phyloP scores from a whole-genome alignment of 1,284 basidiomycete species.

The Microbotryomycetes sp. region DNA sequence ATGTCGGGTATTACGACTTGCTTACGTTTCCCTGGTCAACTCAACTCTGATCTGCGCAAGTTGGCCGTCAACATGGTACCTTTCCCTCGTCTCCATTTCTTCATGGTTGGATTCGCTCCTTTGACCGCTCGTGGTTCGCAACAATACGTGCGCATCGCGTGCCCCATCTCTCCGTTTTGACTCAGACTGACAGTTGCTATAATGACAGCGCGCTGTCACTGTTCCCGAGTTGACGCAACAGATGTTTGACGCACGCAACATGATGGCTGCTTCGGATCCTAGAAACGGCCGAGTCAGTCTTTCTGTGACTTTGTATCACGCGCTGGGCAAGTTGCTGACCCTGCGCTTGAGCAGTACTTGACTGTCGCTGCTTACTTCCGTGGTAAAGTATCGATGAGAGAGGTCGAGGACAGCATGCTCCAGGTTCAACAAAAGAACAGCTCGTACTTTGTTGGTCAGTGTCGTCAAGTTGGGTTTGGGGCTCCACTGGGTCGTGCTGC shows the following conservation, averaged over 20 bases:
- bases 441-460: conserved; percentile 73
- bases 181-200: neutral
- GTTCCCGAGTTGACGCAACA: conserved; percentile 95
- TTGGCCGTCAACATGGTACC: conserved; percentile 88
- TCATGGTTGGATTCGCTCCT: conserved; percentile 96
- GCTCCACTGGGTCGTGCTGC: too few species aligned
- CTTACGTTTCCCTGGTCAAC: conserved; percentile 95
- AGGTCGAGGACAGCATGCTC: conserved; percentile 92
- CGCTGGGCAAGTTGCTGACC: neutral
- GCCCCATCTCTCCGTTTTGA: neutral
- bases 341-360: conserved; percentile 43
- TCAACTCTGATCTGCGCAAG: conserved; percentile 96
- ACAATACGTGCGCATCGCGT: conserved; percentile 53
- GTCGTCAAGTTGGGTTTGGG: too few species aligned
- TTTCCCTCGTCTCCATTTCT: conserved; percentile 79
- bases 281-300: conserved; percentile 65
- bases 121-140: conserved; percentile 87
- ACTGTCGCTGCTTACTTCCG: conserved; percentile 95
- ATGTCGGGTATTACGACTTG: conserved; percentile 98
- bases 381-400: conserved; percentile 97
- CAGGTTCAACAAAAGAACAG: conserved; percentile 91
- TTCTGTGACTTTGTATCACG: neutral
- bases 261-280: conserved; percentile 77
- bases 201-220: conserved; percentile 65
- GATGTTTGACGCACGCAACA: conserved; percentile 92